Base-by-base conservation (phyloP, 108 stramenopile genomes). In the Fistulifera pelliculosa region DNA sequence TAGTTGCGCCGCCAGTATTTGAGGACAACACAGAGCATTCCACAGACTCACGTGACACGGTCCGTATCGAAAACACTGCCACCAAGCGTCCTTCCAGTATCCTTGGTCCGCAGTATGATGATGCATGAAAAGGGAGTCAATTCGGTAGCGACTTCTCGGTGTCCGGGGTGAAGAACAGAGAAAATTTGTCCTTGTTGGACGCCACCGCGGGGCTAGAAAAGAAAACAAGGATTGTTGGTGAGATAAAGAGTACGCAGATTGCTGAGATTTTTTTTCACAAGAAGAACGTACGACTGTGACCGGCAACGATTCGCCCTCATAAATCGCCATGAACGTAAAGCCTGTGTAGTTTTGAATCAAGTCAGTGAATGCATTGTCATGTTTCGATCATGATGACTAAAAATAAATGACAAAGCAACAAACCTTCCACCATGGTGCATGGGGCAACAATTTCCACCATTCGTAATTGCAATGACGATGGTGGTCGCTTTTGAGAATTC, bases 61-160 rank as follows among this genome's bases (percentile, higher is more conserved):
- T 45, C 90, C 90, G 6, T 52, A 60, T 31, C 61, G 68, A 54
- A 60, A 70, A 16, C 73, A 73, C 47, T 83, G 83, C 49, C 60
- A 84, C 17, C 77, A 49, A 10, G 71, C 81, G 58, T 91, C 90
- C 66, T 84, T 87, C 90, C 90, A 91, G 35, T 35, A 44, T 24
- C 84, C 84, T n/a, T 22, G 7, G 7, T 51, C 26, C 6, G 19
- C 10, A n/a, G n/a, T n/a, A n/a, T n/a, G n/a, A 10, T 47, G 19
- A 27, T 51, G 25, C 26, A 22, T 3, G 19, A 51, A 22, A 51
- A 51, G n/a, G 50, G 50, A 23, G 50, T 51, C 3, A 23, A 6
- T 51, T 51, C 50, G 21, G 50, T 27, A 3, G 50, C 23, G 25
- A 27, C n/a, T 22, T 51, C 26, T 6, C 25, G 21, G 5, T 27